A percentile compares a stretch with the other conserved stretches of the same genome.
These are phyloP conservation scores for Paecilomyces sp. DNA, from an alignment of 2,329 filamentous ascomycete species.

Conservation along the genomic window DNA sequence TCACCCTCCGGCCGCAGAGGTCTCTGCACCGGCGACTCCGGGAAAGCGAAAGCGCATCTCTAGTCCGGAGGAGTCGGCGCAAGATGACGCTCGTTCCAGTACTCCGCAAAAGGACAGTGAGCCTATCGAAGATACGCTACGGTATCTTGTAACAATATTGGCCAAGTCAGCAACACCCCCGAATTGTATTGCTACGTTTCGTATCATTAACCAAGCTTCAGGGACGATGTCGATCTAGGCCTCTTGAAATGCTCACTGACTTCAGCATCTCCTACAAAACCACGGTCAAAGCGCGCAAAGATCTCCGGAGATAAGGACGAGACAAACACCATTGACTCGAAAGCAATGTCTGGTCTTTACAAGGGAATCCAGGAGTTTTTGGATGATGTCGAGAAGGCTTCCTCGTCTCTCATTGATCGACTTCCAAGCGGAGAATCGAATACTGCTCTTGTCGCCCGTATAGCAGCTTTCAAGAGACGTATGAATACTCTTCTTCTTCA, in stretches of 20 bases:
- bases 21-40: conserved; percentile 23
- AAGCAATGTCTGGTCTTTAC: conserved; percentile 31
- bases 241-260: conserved; percentile 34
- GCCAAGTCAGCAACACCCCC: conserved; percentile 19
- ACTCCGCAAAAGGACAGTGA: conserved; percentile 20
- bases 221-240: conserved; percentile 37
- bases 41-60: conserved; percentile 36
- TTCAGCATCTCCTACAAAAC: conserved; percentile 26
- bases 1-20: conserved; percentile 19
- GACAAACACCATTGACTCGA: conserved; percentile 28
- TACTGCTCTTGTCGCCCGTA: conserved; percentile 35
- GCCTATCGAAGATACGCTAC: conserved; percentile 27
- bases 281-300: conserved; percentile 37
- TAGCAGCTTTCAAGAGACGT: conserved; percentile 54
- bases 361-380: conserved; percentile 34
- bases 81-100: conserved; percentile 16
- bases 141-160: conserved; percentile 25
- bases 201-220: conserved; percentile 18
- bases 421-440: conserved; percentile 21
- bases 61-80: conserved; percentile 20
- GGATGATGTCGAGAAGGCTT: conserved; percentile 35
- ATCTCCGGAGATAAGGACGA: conserved; percentile 27
- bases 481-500: conserved; percentile 57
- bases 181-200: conserved; percentile 1
- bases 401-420: conserved; percentile 28